phyloP scores from a whole-genome alignment of 495 filamentous ascomycete species.

The Cryomyces minteri region DNA sequence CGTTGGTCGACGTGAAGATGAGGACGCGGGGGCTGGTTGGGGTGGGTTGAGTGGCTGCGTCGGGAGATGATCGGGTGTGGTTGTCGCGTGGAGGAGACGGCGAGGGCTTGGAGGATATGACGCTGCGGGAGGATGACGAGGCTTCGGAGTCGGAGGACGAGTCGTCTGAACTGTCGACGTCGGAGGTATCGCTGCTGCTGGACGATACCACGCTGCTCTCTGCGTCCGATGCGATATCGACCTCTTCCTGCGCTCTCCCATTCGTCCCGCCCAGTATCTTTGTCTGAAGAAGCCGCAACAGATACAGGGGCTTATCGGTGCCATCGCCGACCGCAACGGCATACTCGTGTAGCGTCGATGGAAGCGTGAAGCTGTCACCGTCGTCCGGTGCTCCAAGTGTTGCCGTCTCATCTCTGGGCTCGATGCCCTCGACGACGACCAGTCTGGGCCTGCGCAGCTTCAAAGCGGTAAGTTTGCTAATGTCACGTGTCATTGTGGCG shows the following conservation, averaged over 20 bases:
- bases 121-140: neutral
- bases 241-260: too few relatives aligned
- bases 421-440: constrained; percentile 40
- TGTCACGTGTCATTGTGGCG: constrained; percentile 84
- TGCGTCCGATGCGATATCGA: too few relatives aligned
- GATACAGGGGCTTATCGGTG: constrained; percentile 67
- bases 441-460: constrained; percentile 57
- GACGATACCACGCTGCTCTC: too few relatives aligned
- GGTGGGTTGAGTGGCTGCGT: constrained; percentile 14
- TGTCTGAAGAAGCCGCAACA: constrained; percentile 32
- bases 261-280: constrained; percentile 15
- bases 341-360: constrained; percentile 48
- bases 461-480: constrained; percentile 58
- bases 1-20: constrained; percentile 80
- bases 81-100: constrained; percentile 2
- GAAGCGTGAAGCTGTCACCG: constrained; percentile 35
- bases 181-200: too few relatives aligned
- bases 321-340: constrained; percentile 58
- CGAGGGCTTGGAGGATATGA: constrained; percentile 1
- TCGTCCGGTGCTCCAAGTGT: constrained; percentile 5
- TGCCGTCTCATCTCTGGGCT: constrained; percentile 7
- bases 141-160: neutral
- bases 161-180: too few relatives aligned
- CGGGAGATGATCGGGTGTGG: constrained; percentile 2
- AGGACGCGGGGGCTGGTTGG: constrained; percentile 28